These are phyloP conservation scores for Yarrowia sp. DNA, from an alignment of 805 yeast genomes.

Conservation along the genomic window DNA sequence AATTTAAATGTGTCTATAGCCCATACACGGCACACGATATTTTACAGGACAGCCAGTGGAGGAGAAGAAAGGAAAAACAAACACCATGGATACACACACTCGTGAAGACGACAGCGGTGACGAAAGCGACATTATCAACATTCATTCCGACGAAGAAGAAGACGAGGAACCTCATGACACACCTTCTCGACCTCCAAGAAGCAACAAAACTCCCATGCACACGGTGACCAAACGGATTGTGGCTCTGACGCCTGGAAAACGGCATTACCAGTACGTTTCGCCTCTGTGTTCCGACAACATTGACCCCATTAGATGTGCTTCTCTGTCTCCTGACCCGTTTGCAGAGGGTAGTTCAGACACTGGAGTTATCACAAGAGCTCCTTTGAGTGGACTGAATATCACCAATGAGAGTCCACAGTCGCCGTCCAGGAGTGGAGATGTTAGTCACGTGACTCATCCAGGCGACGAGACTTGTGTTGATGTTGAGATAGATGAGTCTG, in stretches of 20 bases:
- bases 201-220: constrained; percentile 8
- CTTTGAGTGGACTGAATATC: constrained; percentile 4
- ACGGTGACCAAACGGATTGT: constrained; percentile 21
- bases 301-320: constrained; percentile 14
- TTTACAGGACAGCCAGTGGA: neutral
- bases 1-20: constrained; percentile 4
- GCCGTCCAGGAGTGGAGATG: neutral
- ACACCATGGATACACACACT: too few relatives aligned
- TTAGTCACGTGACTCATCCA: too few relatives aligned
- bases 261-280: constrained; percentile 25
- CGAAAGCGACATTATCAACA: constrained; percentile 17
- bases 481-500: neutral
- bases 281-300: constrained; percentile 22
- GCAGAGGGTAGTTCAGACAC: neutral
- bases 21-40: too few relatives aligned
- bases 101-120: constrained; percentile 1
- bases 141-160: neutral
- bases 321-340: constrained; percentile 22
- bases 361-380: neutral
- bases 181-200: constrained; percentile 1
- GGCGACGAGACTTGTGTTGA: neutral
- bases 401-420: constrained; percentile 20
- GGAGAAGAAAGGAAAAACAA: neutral
- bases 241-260: constrained; percentile 14
- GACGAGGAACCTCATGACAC: neutral